Percentiles rank a stretch among this genome's conserved stretches.
phyloP scores from a whole-genome alignment of 768 basidiomycete species.

The Galerina sulciceps region DNA sequence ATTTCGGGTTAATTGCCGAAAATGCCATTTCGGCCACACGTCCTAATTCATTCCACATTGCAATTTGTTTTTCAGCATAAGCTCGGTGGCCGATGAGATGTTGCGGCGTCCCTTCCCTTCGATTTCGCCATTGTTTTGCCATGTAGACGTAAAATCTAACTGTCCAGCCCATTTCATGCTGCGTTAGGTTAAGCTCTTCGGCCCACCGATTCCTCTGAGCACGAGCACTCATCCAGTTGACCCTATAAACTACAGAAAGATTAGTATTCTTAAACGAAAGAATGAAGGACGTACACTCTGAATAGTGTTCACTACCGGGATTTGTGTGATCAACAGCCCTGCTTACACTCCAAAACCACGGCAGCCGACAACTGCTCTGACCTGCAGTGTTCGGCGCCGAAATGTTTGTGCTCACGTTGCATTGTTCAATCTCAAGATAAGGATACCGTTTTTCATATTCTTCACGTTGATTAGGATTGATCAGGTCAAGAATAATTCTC shows the following conservation, averaged over 20 bases:
- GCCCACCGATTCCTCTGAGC: background rate
- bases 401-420: too few relatives aligned
- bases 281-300: background rate
- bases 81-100: background rate
- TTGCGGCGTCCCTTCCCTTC: background rate
- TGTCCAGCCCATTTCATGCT: conserved; percentile 13
- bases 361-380: too few relatives aligned
- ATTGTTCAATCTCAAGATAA: too few relatives aligned
- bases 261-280: background rate
- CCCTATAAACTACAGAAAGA: background rate
- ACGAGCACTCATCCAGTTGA: conserved; percentile 4
- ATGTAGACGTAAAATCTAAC: conserved; percentile 3
- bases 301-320: background rate
- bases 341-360: too few relatives aligned
- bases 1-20: too few relatives aligned
- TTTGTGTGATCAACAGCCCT: too few relatives aligned
- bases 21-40: too few relatives aligned
- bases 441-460: too few relatives aligned
- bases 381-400: too few relatives aligned
- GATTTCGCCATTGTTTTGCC: background rate
- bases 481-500: too few relatives aligned
- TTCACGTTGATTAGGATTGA: too few relatives aligned
- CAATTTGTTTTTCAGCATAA: conserved; percentile 1
- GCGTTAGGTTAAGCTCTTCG: background rate
- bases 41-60: conserved; percentile 7